These are phyloP conservation scores for Pseudocercospora musae DNA, from an alignment of 2,329 filamentous ascomycete genomes.

Conservation along the genomic window DNA sequence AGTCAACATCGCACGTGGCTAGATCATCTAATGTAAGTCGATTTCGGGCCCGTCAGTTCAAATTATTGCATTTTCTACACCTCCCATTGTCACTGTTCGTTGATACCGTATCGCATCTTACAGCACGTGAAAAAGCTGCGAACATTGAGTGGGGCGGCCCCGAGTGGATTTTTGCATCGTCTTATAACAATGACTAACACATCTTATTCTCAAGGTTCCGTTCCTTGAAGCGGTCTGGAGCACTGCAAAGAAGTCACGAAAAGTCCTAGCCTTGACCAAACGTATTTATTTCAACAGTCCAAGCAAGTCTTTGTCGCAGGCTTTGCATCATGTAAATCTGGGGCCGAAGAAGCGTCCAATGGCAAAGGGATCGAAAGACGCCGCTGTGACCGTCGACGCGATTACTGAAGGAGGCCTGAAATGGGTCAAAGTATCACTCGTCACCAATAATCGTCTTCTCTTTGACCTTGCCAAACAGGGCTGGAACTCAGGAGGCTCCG, in stretches of 20 bases:
- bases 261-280: constrained; percentile 57
- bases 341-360: constrained; percentile 26
- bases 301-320: constrained; percentile 24
- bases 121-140: background rate
- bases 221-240: constrained; percentile 64
- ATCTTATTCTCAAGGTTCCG: constrained; percentile 39
- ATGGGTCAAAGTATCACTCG: constrained; percentile 67
- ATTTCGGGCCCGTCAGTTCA: background rate
- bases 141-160: background rate
- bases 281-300: constrained; percentile 47
- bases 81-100: background rate
- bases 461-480: constrained; percentile 68
- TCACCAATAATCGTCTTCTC: constrained; percentile 61
- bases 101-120: background rate
- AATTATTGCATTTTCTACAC: background rate
- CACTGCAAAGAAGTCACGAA: constrained; percentile 56
- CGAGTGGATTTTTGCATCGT: background rate
- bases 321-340: constrained; percentile 25
- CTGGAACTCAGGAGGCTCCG: constrained; percentile 53
- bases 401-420: constrained; percentile 60
- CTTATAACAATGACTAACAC: background rate
- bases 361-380: constrained; percentile 23
- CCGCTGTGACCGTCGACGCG: constrained; percentile 56
- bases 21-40: constrained; percentile 56
- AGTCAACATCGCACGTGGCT: constrained; percentile 50